A percentile compares a stretch with the other conserved stretches of the same genome.
Evolutionary conservation across 164 flowering plant species (phyloP).

Genomic region (Vitis cinerea): DNA sequence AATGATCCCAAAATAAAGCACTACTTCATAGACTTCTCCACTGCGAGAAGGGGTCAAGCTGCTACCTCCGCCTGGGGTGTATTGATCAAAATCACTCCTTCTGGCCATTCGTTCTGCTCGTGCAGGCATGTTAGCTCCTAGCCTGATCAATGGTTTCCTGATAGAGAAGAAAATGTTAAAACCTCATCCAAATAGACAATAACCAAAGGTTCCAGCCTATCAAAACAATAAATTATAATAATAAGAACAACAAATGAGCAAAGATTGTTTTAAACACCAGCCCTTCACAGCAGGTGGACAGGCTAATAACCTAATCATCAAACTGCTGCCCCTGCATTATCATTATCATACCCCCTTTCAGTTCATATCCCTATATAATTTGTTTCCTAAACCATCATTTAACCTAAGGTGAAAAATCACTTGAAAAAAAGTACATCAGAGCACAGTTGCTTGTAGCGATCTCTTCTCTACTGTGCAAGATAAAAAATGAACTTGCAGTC

Average conservation of each 20-base stretch:
- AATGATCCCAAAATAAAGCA: constrained; percentile 82
- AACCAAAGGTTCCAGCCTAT: neutral
- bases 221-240: too few species aligned
- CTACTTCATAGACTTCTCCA: constrained; percentile 66
- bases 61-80: constrained; percentile 35
- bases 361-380: too few species aligned
- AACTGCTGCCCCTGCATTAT: too few species aligned
- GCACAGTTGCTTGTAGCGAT: too few species aligned
- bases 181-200: neutral
- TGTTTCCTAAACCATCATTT: too few species aligned
- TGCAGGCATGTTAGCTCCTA: constrained; percentile 89
- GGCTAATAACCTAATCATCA: too few species aligned
- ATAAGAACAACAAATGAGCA: too few species aligned
- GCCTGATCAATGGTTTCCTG: constrained; percentile 70
- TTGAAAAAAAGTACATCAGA: too few species aligned
- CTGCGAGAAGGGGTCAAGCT: constrained; percentile 39
- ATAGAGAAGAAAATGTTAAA: neutral
- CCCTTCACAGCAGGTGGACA: too few species aligned
- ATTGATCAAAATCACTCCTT: constrained; percentile 60
- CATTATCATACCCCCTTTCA: too few species aligned
- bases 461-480: neutral
- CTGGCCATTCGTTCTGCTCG: constrained; percentile 68
- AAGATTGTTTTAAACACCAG: too few species aligned
- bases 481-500: neutral
- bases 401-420: too few species aligned